Base-by-base conservation (phyloP, 1,284 basidiomycete genomes). In the Puccinia coronata region DNA sequence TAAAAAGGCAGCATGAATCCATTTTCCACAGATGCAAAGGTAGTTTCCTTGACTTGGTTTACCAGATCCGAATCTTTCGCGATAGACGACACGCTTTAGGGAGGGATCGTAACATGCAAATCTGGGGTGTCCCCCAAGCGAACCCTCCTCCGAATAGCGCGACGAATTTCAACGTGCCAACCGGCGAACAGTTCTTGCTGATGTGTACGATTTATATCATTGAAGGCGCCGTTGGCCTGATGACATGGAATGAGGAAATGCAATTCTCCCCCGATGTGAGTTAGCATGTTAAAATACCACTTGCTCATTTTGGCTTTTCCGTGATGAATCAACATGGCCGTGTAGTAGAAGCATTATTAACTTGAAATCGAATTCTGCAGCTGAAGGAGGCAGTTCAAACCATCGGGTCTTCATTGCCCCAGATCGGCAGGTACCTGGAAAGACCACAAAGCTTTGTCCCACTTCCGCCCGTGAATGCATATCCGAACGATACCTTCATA, bases 161-260 rank as follows among this genome's bases (percentile, higher is more conserved):
- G n/a, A 36, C 36, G 31, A 53, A 63, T 18, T 63, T 36, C 39
- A 67, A 53, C n/a, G 41, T 36, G 18, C 79, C 79, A 16, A 80
- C 69, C 43, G 79, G 70, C 14, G 43, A 80, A 51, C 69, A 80
- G 28, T 73, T 61, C 55, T 39, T 80, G 4, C 49, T 71, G 20
- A 80, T 70, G 67, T 63, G 79, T 57, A 65, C 79, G 9, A 73
- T 80, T 47, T 80, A 80, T 63, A 39, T 80, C 28, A 80, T 80
- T 8, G 79, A 80, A 80, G 79, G 79, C 18, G 79, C 70, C 28
- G 79, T 80, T 36, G 79, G 79, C 36, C 43, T 80, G 57, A 73
- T 65, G 69, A 70, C 57, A 18, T 80, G 79, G 79, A 57, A 51
- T 51, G 79, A 80, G 0, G 14, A 79, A 20, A 11, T 67, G 25